A percentile compares a stretch with the other conserved stretches of the same genome.
phyloP scores from a whole-genome alignment of 225 moss, liverwort and hornwort genomes.

The Sphagnum tenellum region DNA sequence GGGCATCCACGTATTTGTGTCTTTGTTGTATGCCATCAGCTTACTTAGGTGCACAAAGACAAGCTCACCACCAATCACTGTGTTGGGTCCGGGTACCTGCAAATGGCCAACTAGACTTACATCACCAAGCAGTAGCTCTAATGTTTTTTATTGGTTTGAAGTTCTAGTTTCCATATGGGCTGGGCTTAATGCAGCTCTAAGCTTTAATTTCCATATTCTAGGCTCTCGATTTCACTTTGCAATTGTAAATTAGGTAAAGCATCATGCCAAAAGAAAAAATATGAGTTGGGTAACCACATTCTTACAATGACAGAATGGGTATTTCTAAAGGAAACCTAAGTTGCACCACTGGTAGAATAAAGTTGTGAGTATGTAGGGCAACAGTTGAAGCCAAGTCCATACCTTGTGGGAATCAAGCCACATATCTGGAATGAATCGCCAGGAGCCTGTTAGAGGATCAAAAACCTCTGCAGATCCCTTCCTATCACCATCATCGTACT shows the following conservation, averaged over 20 bases:
- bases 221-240: neutral
- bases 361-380: too few species aligned
- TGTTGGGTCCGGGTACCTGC: constrained; percentile 50
- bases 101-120: neutral
- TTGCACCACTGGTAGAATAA: too few species aligned
- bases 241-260: neutral
- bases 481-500: constrained; percentile 30
- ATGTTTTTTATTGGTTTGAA: neutral
- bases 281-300: too few species aligned
- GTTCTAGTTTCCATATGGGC: neutral
- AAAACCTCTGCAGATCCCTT: constrained; percentile 50
- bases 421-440: constrained; percentile 51
- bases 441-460: constrained; percentile 28
- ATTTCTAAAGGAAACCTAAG: too few species aligned
- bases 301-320: too few species aligned
- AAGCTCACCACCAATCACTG: constrained; percentile 41
- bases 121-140: neutral
- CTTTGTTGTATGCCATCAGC: constrained; percentile 35
- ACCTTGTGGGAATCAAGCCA: constrained; percentile 64
- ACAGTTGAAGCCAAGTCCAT: neutral
- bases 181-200: neutral
- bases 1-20: constrained; percentile 24
- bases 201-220: neutral
- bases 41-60: constrained; percentile 35
- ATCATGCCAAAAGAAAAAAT: too few species aligned